Evolutionary conservation across 176 grass and related monocot species (phyloP).

Genomic region (Zoysia pacifica): DNA sequence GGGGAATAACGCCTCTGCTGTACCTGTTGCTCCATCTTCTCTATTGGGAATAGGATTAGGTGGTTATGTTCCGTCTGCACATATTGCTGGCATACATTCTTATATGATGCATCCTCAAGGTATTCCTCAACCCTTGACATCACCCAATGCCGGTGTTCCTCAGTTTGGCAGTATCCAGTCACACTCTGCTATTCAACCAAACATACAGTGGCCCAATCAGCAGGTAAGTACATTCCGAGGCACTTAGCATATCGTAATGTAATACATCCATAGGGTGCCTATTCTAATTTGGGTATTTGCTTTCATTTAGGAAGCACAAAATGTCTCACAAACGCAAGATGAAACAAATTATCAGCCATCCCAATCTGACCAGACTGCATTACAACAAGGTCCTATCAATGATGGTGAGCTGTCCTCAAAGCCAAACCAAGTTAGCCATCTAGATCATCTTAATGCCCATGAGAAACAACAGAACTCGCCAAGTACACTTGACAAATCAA

Average conservation of each 20-base stretch:
- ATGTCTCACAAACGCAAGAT: constrained; percentile 48
- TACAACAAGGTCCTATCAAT: constrained; percentile 44
- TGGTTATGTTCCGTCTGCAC: constrained; percentile 57
- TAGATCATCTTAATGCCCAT: constrained; percentile 48
- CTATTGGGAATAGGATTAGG: constrained; percentile 57
- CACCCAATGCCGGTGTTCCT: constrained; percentile 60
- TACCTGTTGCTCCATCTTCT: constrained; percentile 57
- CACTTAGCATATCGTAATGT: not conserved
- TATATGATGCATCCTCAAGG: constrained; percentile 75
- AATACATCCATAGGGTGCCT: not conserved
- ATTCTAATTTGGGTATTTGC: constrained; percentile 22
- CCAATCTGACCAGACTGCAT: constrained; percentile 54
- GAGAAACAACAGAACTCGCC: constrained; percentile 42
- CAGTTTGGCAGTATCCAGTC: constrained; percentile 65
- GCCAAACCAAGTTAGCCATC: constrained; percentile 50
- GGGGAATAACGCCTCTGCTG: constrained; percentile 47
- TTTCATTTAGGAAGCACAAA: constrained; percentile 53
- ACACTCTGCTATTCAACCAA: constrained; percentile 38
- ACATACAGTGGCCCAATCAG: constrained; percentile 50
- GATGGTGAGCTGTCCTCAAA: constrained; percentile 40
- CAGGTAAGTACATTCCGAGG: constrained; percentile 41
- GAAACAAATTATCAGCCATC: constrained; percentile 62
- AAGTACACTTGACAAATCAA: constrained; percentile 37
- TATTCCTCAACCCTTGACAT: constrained; percentile 58
- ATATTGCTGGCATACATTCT: constrained; percentile 66